Evolutionary conservation across 192 early-diverging fungal genomes (phyloP).

Genomic region (Coemansia furcata): DNA sequence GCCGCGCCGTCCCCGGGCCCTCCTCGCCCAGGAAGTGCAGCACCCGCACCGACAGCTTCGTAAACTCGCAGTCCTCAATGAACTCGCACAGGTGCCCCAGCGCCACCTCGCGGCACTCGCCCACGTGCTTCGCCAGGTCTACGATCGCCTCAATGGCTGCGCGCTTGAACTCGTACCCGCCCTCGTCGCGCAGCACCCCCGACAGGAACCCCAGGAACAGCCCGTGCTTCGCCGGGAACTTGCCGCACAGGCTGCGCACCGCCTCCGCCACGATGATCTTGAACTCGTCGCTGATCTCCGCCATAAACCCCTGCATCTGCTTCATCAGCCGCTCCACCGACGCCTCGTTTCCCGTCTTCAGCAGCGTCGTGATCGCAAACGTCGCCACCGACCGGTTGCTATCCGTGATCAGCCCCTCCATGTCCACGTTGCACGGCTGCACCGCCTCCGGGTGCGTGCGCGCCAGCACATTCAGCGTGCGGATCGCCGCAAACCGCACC

Average conservation of each 20-base stretch:
- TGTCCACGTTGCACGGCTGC: constrained; percentile 94
- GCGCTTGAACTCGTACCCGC: constrained; percentile 96
- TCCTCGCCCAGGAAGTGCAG: constrained; percentile 92
- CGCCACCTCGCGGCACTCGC: constrained; percentile 91
- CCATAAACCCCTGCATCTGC: constrained; percentile 97
- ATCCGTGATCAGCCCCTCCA: constrained; percentile 97
- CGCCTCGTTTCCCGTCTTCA: constrained; percentile 98
- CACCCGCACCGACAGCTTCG: constrained; percentile 96
- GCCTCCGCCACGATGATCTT: constrained; percentile 99
- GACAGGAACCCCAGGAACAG: constrained; percentile 92
- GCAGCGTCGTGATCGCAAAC: constrained; percentile 96
- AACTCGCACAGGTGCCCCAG: constrained; percentile 97
- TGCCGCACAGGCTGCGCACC: constrained; percentile 91
- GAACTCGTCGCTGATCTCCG: constrained; percentile 98
- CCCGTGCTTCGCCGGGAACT: constrained; percentile 94
- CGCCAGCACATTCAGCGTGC: constrained; percentile 92
- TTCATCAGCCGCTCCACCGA: constrained; percentile 98
- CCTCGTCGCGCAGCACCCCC: constrained; percentile 92
- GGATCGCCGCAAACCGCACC: constrained; percentile 94
- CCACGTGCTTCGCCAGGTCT: constrained; percentile 91
- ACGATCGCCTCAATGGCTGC: constrained; percentile 97
- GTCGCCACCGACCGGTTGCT: constrained; percentile 96
- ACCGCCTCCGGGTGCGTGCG: constrained; percentile 89
- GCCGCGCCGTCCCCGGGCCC: constrained; percentile 87
- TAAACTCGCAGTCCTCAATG: constrained; percentile 99